A percentile compares a stretch with the other conserved stretches of the same genome.
These are phyloP conservation scores for Exidia glandulosa DNA, from an alignment of 768 basidiomycete genomes.

Conservation along the genomic window DNA sequence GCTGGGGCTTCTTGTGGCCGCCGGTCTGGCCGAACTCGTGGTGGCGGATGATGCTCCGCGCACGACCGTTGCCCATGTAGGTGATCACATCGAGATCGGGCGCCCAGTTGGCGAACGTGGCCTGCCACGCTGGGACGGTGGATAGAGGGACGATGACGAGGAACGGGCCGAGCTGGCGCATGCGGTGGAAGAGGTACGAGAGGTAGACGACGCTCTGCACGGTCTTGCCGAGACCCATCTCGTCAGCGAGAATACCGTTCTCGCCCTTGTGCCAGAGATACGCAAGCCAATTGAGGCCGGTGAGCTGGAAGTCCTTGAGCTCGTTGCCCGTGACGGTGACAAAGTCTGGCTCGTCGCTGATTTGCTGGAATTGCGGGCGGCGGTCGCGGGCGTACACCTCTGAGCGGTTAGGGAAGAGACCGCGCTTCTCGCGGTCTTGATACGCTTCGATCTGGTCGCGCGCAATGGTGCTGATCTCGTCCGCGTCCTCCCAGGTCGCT, in stretches of 20 bases:
- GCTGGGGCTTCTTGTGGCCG: conserved; percentile 41
- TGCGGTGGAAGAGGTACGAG: conserved; percentile 86
- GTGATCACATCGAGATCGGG: conserved; percentile 95
- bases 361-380: conserved; percentile 73
- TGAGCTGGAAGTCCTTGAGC: conserved; percentile 96
- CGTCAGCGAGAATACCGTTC: conserved; percentile 95
- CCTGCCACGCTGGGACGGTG: conserved; percentile 97
- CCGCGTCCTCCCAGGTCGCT: conserved; percentile 87
- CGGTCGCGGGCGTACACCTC: conserved; percentile 47
- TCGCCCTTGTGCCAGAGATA: conserved; percentile 92
- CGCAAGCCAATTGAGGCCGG: conserved; percentile 96
- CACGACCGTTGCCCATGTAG: conserved; percentile 81
- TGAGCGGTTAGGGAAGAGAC: conserved; percentile 81
- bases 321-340: conserved; percentile 65
- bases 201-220: conserved; percentile 95
- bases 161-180: conserved; percentile 92
- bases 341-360: conserved; percentile 82
- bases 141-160: conserved; percentile 96
- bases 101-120: conserved; percentile 88
- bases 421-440: conserved; percentile 62
- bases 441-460: conserved; percentile 72
- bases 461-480: conserved; percentile 69
- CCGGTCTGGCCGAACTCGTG: conserved; percentile 85
- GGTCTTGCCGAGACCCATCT: conserved; percentile 99
- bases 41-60: conserved; percentile 83